A percentile compares a stretch with the other conserved stretches of the same genome.
These are phyloP conservation scores for Byssochlamys sp. DNA, from an alignment of 2,329 filamentous ascomycete genomes.

Conservation along the genomic window DNA sequence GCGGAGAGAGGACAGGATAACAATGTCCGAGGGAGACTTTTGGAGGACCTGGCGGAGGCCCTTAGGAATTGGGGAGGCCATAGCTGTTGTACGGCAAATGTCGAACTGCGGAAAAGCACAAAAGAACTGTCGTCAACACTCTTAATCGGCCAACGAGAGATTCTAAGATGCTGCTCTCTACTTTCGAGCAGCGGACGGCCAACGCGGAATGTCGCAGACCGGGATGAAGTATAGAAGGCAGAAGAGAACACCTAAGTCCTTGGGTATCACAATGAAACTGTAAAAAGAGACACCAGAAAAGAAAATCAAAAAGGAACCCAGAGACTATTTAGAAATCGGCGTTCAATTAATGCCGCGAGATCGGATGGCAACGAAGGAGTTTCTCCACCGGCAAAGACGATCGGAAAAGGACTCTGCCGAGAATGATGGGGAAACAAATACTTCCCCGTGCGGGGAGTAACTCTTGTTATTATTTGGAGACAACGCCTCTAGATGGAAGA, in stretches of 20 bases:
- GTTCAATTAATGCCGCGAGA: background rate
- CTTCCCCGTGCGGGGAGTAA: slow-evolving; percentile 4
- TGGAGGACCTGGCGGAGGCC: slow-evolving; percentile 67
- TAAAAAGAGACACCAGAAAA: background rate
- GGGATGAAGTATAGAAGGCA: background rate
- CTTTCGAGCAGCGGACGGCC: background rate
- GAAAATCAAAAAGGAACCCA: background rate
- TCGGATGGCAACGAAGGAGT: background rate
- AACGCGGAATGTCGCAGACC: background rate
- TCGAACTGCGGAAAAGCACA: background rate
- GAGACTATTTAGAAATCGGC: slow-evolving; percentile 1
- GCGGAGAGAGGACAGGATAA: slow-evolving; percentile 81
- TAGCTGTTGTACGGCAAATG: slow-evolving; percentile 16
- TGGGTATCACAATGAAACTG: background rate
- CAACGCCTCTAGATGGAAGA: background rate
- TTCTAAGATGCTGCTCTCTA: background rate
- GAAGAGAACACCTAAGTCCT: background rate
- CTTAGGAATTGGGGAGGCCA: slow-evolving; percentile 45
- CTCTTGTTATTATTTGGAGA: background rate
- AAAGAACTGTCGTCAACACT: background rate
- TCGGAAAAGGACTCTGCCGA: slow-evolving; percentile 31
- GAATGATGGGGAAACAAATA: background rate
- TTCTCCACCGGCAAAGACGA: slow-evolving; percentile 20
- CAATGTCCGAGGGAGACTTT: slow-evolving; percentile 70
- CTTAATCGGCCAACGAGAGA: background rate